Base-by-base conservation (phyloP, 345 rosid genomes). In the Carallia brachiata region DNA sequence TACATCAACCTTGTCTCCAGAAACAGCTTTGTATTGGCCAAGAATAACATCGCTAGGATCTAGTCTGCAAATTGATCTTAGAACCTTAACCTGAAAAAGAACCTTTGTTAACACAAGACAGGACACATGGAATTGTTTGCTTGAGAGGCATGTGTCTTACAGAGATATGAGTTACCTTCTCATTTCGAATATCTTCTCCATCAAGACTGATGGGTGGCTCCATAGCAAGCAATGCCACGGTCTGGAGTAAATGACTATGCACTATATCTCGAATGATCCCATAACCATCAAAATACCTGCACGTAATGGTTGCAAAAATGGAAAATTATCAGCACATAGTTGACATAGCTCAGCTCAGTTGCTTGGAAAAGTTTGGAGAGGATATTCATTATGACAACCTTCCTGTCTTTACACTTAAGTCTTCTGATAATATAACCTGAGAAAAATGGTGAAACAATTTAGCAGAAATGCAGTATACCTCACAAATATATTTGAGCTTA, bases 141-240 rank as follows among this genome's bases (percentile, higher is more conserved):
- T 50, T 39, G 5, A 57, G 12, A 6, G 9, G 18, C 39, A 52
- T 36, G 28, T 6, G 2, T 8, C 61, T 50, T 62, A 32, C 44
- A 47, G 61, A 65, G 59, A 61, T 65, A 7, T 66, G 27, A 57
- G 15, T 47, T 71, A 88, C 90, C 90, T 91, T 89, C 73, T 91
- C 94, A 58, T 89, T 89, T 62, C 87, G 85, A 78, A 89, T 84
- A 82, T 89, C 91, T 86, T 89, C 95, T 56, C 92, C 95, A 72
- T 91, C 75, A 15, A 91, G 92, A 77, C 89, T 89, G 77, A 85
- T 71, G 0, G 97, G 97, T 63, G 95, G 90, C 77, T 87, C 97
- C 95, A 89, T 91, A 58, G 97, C 84, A 78, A 91, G 89, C 74
- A 91, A 81, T 59, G 91, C 90, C 54, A 87, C 75, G 54, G 88